Evolutionary conservation across 2,329 filamentous ascomycete genomes (phyloP).

Genomic region (Colletotrichum godetiae): DNA sequence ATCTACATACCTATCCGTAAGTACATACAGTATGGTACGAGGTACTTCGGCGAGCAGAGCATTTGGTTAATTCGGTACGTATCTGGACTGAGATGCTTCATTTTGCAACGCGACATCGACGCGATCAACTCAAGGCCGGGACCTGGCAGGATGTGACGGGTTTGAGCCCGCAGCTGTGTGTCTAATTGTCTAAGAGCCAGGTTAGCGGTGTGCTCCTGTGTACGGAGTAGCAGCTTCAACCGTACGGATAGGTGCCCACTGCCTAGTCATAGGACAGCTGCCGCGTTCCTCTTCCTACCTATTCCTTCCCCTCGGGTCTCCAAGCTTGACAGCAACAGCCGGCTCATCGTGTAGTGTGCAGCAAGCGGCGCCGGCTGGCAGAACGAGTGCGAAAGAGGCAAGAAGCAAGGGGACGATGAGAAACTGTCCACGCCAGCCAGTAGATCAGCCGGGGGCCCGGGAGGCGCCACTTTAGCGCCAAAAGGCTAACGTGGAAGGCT

Average conservation of each 20-base stretch:
- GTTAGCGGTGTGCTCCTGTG: not conserved
- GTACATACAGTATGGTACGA: not conserved
- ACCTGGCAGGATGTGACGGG: not conserved
- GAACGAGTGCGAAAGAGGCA: slow-evolving; percentile 11
- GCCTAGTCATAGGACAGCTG: not conserved
- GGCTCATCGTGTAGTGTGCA: not conserved
- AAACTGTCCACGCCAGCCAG: slow-evolving; percentile 27
- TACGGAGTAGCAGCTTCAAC: slow-evolving; percentile 3
- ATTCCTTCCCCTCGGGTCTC: not conserved
- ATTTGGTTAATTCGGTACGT: slow-evolving; percentile 7
- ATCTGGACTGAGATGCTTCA: not conserved
- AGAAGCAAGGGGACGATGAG: slow-evolving; percentile 10
- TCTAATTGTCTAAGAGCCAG: not conserved
- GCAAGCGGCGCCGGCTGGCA: slow-evolving; percentile 9
- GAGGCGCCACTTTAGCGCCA: slow-evolving; percentile 18
- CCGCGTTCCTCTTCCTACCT: not conserved
- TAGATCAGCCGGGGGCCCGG: slow-evolving; percentile 23
- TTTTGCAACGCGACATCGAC: slow-evolving; percentile 13
- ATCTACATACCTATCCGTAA: no score
- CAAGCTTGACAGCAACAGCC: not conserved
- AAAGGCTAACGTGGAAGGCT: slow-evolving; percentile 2
- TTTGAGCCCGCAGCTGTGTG: not conserved
- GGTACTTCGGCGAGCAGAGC: not conserved
- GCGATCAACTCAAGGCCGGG: slow-evolving; percentile 1
- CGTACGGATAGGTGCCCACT: not conserved